Evolutionary conservation across 2,329 filamentous ascomycete species (phyloP), one percentile per base, ranked within the genome.

Genomic region (Penicillium sp.): DNA sequence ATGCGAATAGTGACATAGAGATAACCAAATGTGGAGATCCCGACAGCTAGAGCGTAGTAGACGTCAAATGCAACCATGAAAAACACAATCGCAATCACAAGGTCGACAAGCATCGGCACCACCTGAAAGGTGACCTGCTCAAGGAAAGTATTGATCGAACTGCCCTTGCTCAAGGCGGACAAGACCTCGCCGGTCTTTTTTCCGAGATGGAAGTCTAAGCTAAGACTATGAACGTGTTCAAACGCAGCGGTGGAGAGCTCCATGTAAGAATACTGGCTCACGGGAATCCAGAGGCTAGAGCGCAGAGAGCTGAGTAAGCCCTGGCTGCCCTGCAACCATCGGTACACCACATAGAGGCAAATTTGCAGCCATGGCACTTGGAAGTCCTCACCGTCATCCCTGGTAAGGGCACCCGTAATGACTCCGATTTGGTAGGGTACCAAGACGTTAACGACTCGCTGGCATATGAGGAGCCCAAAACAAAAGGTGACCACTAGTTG

Each of bases 71-170:
- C 78, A 67, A 89, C 75, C 59, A 89, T 82, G 71, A 96, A 93
- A 75, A 90, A 94, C 60, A 84, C 84, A 68, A 99, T 89, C 48
- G 94, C 92, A 50, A 97, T 84, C 61, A 88, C 83, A 37, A 99
- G 82, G 74, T 99, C 94, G 60, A 97, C 83, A 35, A 97, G 81
- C 92, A 97, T 97, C 0, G 94, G 94, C 15, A 96, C 84, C 10
- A 99, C 91, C 72, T 95, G 90, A 71, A 99, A 99, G 0, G 93
- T 97, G 64, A 97, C 87, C 75, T 96, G 92, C 76, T 97, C 94
- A 56, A 99, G 83, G 73, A 99, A 99, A 6, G 89, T 91, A 71
- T 97, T 97, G 80, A 99, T 96, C 3, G 93, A 90, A 60, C 89
- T 93, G 46, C 94, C 94, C 75, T 99, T 99, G 78, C 94, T 96